Base-by-base conservation (phyloP, 352 stramenopile species). In the Pythium pectinolyticum region DNA sequence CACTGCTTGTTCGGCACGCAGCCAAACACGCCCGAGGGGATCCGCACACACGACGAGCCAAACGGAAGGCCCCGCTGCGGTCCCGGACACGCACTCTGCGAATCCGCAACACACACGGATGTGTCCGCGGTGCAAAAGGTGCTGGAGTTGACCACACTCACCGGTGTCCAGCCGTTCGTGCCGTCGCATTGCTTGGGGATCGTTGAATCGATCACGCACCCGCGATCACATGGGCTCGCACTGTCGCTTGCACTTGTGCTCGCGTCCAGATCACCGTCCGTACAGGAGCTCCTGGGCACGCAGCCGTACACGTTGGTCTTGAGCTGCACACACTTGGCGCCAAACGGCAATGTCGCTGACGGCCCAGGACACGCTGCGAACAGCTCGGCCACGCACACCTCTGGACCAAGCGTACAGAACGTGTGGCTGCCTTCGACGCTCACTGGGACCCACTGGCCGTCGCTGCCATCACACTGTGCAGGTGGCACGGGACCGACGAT, bases 361-460 rank as follows among this genome's bases (percentile, higher is more conserved):
- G 67, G 45, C 11, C 50, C 62, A 14, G 67, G 67, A 20, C 67
- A 74, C 0, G 52, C 57, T 14, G 53, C 58, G 20, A 63, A 27
- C 27, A 56, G 40, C 15, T 66, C 27, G 15, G 45, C 67, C 9
- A 60, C 67, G 35, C 67, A 74, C 2, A 74, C 28, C 11, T 57
- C 50, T 1, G 57, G 56, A 2, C 57, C 67, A 7, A 57, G 41
- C n/a, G 32, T 27, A 28, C 67, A 74, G 30, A 61, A 74, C 1
- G 67, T 71, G 12, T 55, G 54, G 2, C 32, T 48, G 0, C 59
- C 64, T 19, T 63, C 47, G 17, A 74, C 67, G 20, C 64, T 74
- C 5, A 74, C 62, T 9, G 67, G 67, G 15, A 66, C 32, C 67
- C 67, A 74, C 12, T 22, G n/a, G 25, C 67, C 45, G 43, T 67